phyloP scores from a whole-genome alignment of 371 early-diverging fungal genomes.

The Syncephalastrum racemosum region DNA sequence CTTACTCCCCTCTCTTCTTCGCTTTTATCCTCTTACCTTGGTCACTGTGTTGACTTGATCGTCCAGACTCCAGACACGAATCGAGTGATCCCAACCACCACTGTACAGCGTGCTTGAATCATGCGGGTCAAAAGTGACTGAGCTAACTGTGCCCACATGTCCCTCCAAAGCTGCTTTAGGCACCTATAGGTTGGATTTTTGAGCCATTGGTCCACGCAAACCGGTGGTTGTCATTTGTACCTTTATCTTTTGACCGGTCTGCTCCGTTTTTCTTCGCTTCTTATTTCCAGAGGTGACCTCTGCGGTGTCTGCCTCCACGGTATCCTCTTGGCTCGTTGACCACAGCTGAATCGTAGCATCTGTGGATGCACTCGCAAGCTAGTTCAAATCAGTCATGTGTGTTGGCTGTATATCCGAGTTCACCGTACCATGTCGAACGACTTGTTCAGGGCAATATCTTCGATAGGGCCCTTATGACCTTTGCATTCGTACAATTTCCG shows the following conservation, averaged over 20 bases:
- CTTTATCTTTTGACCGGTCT: conserved; percentile 50
- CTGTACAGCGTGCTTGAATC: conserved; percentile 66
- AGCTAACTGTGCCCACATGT: conserved; percentile 80
- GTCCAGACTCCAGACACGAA: conserved; percentile 88
- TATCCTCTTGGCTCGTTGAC: conserved; percentile 62
- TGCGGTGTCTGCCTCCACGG: conserved; percentile 52
- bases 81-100: conserved; percentile 93
- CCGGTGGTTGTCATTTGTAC: conserved; percentile 14
- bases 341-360: conserved; percentile 83
- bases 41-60: conserved; percentile 70
- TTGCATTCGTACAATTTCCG: conserved; percentile 64
- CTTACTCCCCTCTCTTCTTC: conserved; percentile 72
- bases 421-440: neutral
- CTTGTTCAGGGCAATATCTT: conserved; percentile 52
- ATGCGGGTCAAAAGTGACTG: conserved; percentile 64
- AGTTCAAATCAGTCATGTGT: conserved; percentile 1
- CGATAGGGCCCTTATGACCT: conserved; percentile 76
- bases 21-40: conserved; percentile 69
- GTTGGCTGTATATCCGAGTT: too few species aligned
- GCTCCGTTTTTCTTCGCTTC: conserved; percentile 51
- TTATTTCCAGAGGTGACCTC: conserved; percentile 36
- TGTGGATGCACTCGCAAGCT: conserved; percentile 81
- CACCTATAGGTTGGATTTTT: conserved; percentile 12
- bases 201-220: neutral
- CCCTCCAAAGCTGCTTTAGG: conserved; percentile 58